These are phyloP conservation scores for Monosporozyma unispora DNA, from an alignment of 805 yeast species.

Conservation along the genomic window DNA sequence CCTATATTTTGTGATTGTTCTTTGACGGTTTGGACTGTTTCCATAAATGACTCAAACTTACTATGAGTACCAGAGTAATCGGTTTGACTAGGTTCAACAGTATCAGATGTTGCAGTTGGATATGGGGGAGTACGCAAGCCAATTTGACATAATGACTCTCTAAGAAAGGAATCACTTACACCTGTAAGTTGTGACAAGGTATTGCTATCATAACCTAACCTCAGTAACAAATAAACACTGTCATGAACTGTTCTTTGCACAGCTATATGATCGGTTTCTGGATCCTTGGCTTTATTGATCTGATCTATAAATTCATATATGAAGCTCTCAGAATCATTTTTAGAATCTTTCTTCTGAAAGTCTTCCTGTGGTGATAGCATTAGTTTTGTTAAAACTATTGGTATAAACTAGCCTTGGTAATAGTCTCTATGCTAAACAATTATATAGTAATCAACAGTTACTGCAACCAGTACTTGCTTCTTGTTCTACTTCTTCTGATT, in stretches of 20 bases:
- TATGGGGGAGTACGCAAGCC: neutral
- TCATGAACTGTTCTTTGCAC: conserved; percentile 1
- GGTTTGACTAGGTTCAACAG: neutral
- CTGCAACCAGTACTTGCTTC: too few relatives aligned
- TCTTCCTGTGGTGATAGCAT: too few relatives aligned
- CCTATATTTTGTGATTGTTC: neutral
- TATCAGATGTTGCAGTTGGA: too few relatives aligned
- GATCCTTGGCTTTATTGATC: neutral
- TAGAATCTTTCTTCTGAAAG: neutral
- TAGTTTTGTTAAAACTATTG: too few relatives aligned
- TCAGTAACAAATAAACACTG: neutral
- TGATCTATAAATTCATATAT: neutral
- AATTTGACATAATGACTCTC: neutral
- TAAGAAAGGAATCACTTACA: neutral
- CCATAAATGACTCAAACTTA: conserved; percentile 2
- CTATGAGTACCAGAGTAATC: neutral
- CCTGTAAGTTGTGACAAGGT: neutral
- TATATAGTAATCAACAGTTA: too few relatives aligned
- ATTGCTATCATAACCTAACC: conserved; percentile 1
- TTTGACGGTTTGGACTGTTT: neutral
- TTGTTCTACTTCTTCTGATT: too few relatives aligned
- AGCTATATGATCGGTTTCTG: neutral
- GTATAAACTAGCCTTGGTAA: too few relatives aligned
- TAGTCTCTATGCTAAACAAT: too few relatives aligned
- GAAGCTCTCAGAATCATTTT: neutral